Conservation (phyloP, 2,329 filamentous ascomycete species). For the Hansfordia pulvinata region DNA sequence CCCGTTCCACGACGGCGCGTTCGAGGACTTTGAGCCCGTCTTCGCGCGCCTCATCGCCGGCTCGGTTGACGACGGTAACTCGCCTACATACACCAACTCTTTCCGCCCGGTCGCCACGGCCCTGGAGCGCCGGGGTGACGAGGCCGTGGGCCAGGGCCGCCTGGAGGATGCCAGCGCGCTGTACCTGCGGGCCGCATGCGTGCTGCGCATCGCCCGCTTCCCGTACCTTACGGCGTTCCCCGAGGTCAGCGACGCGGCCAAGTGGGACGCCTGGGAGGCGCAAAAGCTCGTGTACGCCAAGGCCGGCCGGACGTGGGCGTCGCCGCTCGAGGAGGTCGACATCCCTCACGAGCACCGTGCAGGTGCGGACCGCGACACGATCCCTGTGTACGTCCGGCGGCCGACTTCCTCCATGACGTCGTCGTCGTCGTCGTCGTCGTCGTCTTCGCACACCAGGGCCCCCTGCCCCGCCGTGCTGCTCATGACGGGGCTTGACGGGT, state of each 20-base stretch:
- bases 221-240: conserved; percentile 36
- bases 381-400: conserved; percentile 53
- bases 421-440: background rate
- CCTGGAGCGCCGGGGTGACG: conserved; percentile 37
- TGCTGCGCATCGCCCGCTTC: conserved; percentile 64
- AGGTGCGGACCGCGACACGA: conserved; percentile 34
- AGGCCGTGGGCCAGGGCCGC: conserved; percentile 32
- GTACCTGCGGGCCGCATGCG: conserved; percentile 56
- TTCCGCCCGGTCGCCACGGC: conserved; percentile 48
- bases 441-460: too few relatives aligned
- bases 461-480: conserved; percentile 35
- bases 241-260: conserved; percentile 23
- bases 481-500: conserved; percentile 49
- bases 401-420: conserved; percentile 29
- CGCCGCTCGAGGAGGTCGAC: conserved; percentile 45
- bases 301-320: conserved; percentile 36
- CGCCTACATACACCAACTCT: conserved; percentile 47
- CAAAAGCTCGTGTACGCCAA: conserved; percentile 53
- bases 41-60: conserved; percentile 47
- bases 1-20: conserved; percentile 60
- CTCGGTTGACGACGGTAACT: conserved; percentile 51
- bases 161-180: conserved; percentile 41
- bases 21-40: conserved; percentile 56
- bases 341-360: conserved; percentile 43
- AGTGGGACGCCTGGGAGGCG: conserved; percentile 49